Evolutionary conservation across 257 asterid species (phyloP).

Genomic region (Solanum commersonii): DNA sequence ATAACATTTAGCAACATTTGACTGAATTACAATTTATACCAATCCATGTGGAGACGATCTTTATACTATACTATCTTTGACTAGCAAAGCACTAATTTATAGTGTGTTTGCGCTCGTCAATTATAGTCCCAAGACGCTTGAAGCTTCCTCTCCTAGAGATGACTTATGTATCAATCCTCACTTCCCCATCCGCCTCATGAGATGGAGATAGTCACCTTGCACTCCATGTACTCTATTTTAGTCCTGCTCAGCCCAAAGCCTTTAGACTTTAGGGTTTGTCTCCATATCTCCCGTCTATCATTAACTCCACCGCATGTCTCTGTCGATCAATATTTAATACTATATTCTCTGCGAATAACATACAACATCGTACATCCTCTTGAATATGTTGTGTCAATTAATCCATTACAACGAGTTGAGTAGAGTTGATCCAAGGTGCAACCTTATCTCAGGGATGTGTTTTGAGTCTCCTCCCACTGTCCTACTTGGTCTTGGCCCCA

Average conservation of each 20-base stretch:
- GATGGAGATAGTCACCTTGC: neutral
- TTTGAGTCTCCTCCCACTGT: neutral
- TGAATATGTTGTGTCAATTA: neutral
- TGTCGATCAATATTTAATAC: neutral
- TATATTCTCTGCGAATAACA: neutral
- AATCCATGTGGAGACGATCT: neutral
- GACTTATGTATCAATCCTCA: neutral
- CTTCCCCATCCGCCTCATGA: neutral
- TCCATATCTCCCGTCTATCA: neutral
- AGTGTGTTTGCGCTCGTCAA: neutral
- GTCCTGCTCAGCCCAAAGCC: neutral
- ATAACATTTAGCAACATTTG: neutral
- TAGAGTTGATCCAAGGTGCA: no score
- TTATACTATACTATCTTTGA: neutral
- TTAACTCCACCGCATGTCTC: neutral
- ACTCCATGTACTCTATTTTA: neutral
- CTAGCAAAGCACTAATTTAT: neutral
- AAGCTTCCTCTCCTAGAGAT: neutral
- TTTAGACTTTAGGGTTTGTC: neutral
- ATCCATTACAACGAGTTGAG: neutral
- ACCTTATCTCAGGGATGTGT: neutral
- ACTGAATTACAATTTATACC: no score
- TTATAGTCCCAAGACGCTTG: neutral
- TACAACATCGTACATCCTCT: neutral
- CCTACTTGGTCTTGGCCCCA: neutral